A percentile compares a stretch with the other conserved stretches of the same genome.
phyloP scores from a whole-genome alignment of 768 basidiomycete species.

The Fomitopsis pulvina region DNA sequence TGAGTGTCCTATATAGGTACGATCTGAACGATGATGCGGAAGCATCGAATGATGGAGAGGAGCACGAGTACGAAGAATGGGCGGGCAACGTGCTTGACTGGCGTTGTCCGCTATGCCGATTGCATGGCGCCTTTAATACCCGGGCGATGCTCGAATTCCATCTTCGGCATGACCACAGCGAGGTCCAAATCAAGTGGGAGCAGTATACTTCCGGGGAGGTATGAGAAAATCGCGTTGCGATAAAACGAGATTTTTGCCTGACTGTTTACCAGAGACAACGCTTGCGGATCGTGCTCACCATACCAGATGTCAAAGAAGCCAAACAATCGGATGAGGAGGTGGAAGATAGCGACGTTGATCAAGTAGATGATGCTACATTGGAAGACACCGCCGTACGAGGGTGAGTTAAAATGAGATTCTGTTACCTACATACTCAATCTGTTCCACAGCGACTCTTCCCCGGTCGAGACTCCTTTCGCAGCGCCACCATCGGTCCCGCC shows the following conservation, averaged over 20 bases:
- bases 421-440: no score
- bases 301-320: constrained; percentile 7
- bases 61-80: constrained; percentile 12
- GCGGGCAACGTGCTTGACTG: constrained; percentile 28
- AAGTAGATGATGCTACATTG: not conserved
- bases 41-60: constrained; percentile 10
- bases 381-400: not conserved
- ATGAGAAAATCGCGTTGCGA: not conserved
- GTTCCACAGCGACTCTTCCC: no score
- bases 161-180: constrained; percentile 41
- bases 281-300: constrained; percentile 1
- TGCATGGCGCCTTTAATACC: constrained; percentile 37
- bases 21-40: constrained; percentile 4
- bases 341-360: not conserved
- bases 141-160: constrained; percentile 41
- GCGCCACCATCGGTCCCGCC: no score
- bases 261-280: not conserved
- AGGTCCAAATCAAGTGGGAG: constrained; percentile 33
- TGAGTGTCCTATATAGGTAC: constrained; percentile 21
- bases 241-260: not conserved
- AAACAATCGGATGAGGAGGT: constrained; percentile 1
- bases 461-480: no score
- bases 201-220: constrained; percentile 7
- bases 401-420: no score
- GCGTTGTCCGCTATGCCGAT: constrained; percentile 50